Conservation (phyloP, 1,284 basidiomycete species). For the Malassezia japonica region DNA sequence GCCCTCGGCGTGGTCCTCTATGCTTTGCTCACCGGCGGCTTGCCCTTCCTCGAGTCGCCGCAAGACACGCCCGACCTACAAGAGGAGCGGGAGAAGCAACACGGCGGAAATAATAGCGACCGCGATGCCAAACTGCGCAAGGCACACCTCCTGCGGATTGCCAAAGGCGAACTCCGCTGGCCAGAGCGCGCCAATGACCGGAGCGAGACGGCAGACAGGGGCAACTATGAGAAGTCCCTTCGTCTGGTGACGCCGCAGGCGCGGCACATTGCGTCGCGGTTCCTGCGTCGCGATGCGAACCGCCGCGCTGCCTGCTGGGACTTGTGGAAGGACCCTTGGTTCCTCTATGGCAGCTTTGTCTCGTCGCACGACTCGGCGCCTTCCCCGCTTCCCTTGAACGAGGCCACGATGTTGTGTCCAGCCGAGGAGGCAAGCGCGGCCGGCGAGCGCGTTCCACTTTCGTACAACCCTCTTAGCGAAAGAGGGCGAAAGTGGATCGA, state of each 20-base stretch:
- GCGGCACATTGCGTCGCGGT: constrained; percentile 31
- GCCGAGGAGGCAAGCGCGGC: constrained; percentile 25
- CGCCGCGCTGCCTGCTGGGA: constrained; percentile 37
- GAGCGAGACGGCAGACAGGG: constrained; percentile 17
- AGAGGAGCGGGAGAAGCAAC: constrained; percentile 10
- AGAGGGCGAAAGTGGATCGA: constrained; percentile 29
- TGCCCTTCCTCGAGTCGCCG: constrained; percentile 49
- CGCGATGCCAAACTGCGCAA: constrained; percentile 32
- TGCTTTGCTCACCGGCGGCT: constrained; percentile 59
- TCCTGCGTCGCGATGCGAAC: constrained; percentile 36
- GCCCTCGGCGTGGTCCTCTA: constrained; percentile 75
- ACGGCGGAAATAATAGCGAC: constrained; percentile 10
- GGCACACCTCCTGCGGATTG: constrained; percentile 41
- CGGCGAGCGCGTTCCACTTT: constrained; percentile 22
- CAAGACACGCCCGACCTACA: background rate
- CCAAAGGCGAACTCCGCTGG: constrained; percentile 46
- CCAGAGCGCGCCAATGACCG: constrained; percentile 48
- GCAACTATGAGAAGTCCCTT: constrained; percentile 18
- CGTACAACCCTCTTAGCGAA: constrained; percentile 28
- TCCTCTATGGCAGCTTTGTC: constrained; percentile 35
- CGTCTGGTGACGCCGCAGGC: constrained; percentile 40
- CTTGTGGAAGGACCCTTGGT: constrained; percentile 42
- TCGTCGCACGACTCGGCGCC: background rate
- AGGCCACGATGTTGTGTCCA: constrained; percentile 13
- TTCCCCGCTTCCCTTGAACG: constrained; percentile 1